phyloP scores from a whole-genome alignment of 23 red algal genomes.

The Cyanidiococcus yangmingshanensis region DNA sequence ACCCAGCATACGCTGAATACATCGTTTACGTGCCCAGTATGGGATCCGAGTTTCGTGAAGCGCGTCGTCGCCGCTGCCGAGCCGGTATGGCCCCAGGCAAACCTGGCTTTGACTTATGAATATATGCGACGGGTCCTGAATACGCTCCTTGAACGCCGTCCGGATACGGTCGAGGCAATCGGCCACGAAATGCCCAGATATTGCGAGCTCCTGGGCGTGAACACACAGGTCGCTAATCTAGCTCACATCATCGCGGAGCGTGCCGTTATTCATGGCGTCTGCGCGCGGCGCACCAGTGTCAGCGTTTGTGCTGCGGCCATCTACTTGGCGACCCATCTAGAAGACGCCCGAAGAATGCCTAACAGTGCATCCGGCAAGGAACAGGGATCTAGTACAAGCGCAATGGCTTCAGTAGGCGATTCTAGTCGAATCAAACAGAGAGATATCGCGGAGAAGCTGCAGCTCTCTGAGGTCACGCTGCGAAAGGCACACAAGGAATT shows the following conservation, averaged over 20 bases:
- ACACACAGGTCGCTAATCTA: not conserved
- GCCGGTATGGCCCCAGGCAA: not conserved
- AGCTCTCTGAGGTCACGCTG: constrained; percentile 12
- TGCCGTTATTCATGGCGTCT: not conserved
- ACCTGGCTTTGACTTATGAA: not conserved
- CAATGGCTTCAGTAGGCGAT: not conserved
- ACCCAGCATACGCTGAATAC: not conserved
- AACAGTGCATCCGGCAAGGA: not conserved
- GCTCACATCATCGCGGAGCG: constrained; percentile 16
- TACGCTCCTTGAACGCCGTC: constrained; percentile 3
- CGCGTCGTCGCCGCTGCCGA: not conserved
- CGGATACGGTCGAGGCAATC: constrained; percentile 3
- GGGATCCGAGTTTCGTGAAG: not conserved
- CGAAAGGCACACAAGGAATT: constrained; percentile 13
- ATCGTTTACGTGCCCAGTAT: not conserved
- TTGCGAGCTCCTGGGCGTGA: not conserved
- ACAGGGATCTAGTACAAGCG: not conserved
- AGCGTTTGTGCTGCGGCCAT: constrained; percentile 17
- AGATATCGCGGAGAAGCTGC: not conserved
- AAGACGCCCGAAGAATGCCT: constrained; percentile 1
- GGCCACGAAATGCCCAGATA: constrained; percentile 10
- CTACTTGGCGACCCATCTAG: constrained; percentile 6
- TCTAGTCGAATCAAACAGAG: not conserved
- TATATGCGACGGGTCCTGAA: constrained; percentile 18
- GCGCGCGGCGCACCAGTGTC: constrained; percentile 4